phyloP scores from a whole-genome alignment of 2,329 filamentous ascomycete genomes.

The Cladosporium sp. region DNA sequence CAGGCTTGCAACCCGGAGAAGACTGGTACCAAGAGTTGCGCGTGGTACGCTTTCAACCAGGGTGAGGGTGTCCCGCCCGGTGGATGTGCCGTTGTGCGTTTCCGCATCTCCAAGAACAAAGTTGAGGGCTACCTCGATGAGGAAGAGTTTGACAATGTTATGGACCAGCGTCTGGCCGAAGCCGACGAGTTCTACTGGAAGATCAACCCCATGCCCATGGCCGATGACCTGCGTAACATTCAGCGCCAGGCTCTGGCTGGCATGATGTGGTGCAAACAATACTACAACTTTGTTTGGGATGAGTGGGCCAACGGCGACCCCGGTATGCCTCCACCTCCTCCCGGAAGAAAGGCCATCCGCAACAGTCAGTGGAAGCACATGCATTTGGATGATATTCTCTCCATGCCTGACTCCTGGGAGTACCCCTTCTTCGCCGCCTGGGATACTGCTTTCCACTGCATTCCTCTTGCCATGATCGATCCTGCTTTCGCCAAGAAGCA shows the following conservation, averaged over 20 bases:
- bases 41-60: constrained; percentile 91
- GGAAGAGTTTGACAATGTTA: constrained; percentile 85
- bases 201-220: constrained; percentile 89
- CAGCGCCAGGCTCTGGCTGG: constrained; percentile 92
- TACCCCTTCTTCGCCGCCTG: constrained; percentile 98
- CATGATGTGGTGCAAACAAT: constrained; percentile 99
- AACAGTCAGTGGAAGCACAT: constrained; percentile 94
- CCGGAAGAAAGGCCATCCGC: constrained; percentile 74
- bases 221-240: constrained; percentile 90
- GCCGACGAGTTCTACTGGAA: constrained; percentile 96
- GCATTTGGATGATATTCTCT: constrained; percentile 90
- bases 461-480: constrained; percentile 94
- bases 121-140: constrained; percentile 82
- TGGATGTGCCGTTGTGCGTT: constrained; percentile 92
- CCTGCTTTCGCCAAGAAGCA: constrained; percentile 98
- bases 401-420: constrained; percentile 98
- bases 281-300: constrained; percentile 96
- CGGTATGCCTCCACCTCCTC: constrained; percentile 80
- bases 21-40: constrained; percentile 83
- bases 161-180: constrained; percentile 83
- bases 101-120: constrained; percentile 73
- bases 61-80: constrained; percentile 83
- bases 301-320: constrained; percentile 97
- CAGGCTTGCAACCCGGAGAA: constrained; percentile 77
- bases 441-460: constrained; percentile 97